Evolutionary conservation across 2,329 filamentous ascomycete genomes (phyloP).

Genomic region (Didymosphaeria variabile): DNA sequence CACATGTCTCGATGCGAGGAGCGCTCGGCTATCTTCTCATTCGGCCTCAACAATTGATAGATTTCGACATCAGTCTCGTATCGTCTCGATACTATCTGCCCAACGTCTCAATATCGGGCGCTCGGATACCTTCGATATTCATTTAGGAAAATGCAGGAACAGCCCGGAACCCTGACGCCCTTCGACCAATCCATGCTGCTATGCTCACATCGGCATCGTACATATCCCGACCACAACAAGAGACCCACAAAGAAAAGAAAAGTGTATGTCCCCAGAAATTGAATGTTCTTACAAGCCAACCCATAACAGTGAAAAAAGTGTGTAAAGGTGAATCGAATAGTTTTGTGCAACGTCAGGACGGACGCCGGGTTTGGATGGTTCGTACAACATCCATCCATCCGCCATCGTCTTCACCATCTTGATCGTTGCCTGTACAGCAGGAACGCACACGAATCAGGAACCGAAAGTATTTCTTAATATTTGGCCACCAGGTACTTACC

Average conservation of each 20-base stretch:
- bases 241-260: neutral
- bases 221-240: conserved; percentile 22
- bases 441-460: conserved; percentile 37
- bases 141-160: conserved; percentile 5
- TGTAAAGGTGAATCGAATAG: conserved; percentile 17
- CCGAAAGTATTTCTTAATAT: conserved; percentile 35
- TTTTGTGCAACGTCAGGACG: conserved; percentile 25
- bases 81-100: neutral
- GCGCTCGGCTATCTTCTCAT: neutral
- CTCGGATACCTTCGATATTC: conserved; percentile 13
- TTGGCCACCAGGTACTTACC: conserved; percentile 46
- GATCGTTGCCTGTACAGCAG: conserved; percentile 34
- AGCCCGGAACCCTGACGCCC: neutral
- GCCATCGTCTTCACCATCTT: conserved; percentile 36
- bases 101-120: neutral
- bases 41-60: neutral
- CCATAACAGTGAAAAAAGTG: neutral
- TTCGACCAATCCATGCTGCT: neutral
- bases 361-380: conserved; percentile 35
- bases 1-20: no score
- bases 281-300: conserved; percentile 5
- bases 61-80: neutral
- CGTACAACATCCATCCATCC: conserved; percentile 43
- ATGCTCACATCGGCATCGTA: conserved; percentile 24
- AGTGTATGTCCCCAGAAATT: neutral